Evolutionary conservation across 2,329 filamentous ascomycete species (phyloP).

Genomic region (Juglanconis oblonga): DNA sequence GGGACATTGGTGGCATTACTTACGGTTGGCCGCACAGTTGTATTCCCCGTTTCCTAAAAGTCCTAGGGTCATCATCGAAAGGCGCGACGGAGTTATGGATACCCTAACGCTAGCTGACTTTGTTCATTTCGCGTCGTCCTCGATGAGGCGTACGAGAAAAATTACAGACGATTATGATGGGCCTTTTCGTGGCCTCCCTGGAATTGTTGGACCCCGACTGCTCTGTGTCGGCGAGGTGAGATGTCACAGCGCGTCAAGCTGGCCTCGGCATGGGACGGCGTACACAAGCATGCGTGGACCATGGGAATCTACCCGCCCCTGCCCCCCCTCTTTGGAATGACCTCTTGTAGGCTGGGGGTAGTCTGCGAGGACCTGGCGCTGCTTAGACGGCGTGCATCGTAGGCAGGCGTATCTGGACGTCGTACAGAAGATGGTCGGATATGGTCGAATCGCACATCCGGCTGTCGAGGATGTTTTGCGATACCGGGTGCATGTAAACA

Average conservation of each 20-base stretch:
- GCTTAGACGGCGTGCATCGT: no score
- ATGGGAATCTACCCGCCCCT: no score
- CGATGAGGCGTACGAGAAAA: background rate
- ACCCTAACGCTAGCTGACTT: background rate
- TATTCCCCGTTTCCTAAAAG: background rate
- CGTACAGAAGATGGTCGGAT: background rate
- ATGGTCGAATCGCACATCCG: background rate
- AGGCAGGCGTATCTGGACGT: no score
- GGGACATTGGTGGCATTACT: background rate
- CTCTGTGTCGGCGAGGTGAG: no score
- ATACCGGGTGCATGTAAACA: background rate
- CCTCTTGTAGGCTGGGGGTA: no score
- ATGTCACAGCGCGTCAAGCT: no score
- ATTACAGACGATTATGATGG: background rate
- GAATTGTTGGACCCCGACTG: no score
- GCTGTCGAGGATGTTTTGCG: background rate
- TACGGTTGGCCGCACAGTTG: background rate
- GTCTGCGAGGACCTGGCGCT: no score
- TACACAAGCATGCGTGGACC: no score
- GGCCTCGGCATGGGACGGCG: no score
- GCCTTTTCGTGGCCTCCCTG: background rate
- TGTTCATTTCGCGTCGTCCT: background rate
- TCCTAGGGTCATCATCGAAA: background rate
- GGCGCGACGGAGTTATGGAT: slow-evolving; percentile 1
- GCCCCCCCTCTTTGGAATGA: no score